Conservation (phyloP, 1,284 basidiomycete species). For the Athelia psychrophila region DNA sequence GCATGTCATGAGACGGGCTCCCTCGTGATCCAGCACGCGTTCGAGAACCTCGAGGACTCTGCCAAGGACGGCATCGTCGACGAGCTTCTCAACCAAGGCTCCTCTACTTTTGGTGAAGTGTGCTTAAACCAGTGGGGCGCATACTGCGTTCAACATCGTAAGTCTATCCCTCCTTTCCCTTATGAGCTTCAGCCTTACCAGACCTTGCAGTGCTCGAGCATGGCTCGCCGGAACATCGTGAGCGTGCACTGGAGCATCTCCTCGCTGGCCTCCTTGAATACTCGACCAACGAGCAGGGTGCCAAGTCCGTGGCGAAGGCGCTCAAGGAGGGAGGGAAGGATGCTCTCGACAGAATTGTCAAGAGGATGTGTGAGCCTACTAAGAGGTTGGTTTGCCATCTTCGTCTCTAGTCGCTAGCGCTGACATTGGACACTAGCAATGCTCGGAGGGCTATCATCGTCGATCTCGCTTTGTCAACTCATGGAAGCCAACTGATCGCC, state of each 20-base stretch:
- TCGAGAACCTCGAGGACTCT: slow-evolving; percentile 78
- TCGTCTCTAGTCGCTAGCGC: not conserved
- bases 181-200: not conserved
- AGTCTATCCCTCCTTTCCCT: slow-evolving; percentile 20
- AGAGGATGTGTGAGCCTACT: slow-evolving; percentile 78
- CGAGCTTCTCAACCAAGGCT: slow-evolving; percentile 71
- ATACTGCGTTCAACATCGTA: slow-evolving; percentile 81
- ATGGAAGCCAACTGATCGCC: slow-evolving; percentile 79
- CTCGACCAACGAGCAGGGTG: slow-evolving; percentile 76
- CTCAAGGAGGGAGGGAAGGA: slow-evolving; percentile 78
- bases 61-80: slow-evolving; percentile 81
- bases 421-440: slow-evolving; percentile 28
- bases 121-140: slow-evolving; percentile 84
- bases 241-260: slow-evolving; percentile 71
- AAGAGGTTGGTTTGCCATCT: slow-evolving; percentile 50
- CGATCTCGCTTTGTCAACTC: slow-evolving; percentile 76
- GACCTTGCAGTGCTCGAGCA: slow-evolving; percentile 68
- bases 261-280: slow-evolving; percentile 71
- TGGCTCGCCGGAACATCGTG: slow-evolving; percentile 67
- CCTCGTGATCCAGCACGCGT: slow-evolving; percentile 79
- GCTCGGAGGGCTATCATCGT: slow-evolving; percentile 79
- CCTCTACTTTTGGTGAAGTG: slow-evolving; percentile 67
- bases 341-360: slow-evolving; percentile 66
- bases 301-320: slow-evolving; percentile 80
- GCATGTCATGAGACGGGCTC: slow-evolving; percentile 88